phyloP scores from a whole-genome alignment of 2,329 filamentous ascomycete genomes.

The Ophiocordyceps polyrhachis-furcata region DNA sequence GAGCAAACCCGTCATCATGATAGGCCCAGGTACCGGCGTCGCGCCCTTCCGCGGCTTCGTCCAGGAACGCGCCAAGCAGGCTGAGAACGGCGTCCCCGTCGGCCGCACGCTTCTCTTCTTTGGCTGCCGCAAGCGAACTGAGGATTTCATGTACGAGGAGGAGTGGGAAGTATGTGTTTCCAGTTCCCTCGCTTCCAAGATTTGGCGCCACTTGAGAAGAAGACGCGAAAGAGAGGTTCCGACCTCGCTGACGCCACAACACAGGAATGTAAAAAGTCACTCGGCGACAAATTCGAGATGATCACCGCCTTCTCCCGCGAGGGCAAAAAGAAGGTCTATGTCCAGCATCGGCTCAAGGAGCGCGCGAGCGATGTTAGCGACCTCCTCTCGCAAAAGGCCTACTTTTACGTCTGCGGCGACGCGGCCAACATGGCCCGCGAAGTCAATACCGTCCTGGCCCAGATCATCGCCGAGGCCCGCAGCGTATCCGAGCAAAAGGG shows the following conservation, averaged over 20 bases:
- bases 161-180: conserved; percentile 68
- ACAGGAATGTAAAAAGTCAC: conserved; percentile 62
- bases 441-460: conserved; percentile 69
- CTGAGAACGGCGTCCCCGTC: conserved; percentile 60
- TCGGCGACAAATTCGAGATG: conserved; percentile 80
- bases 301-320: conserved; percentile 94
- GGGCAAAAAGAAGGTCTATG: conserved; percentile 75
- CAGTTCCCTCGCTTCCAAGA: neutral
- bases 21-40: conserved; percentile 90
- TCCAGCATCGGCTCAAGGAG: conserved; percentile 83
- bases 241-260: conserved; percentile 1
- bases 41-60: conserved; percentile 92
- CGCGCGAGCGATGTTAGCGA: conserved; percentile 70
- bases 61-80: conserved; percentile 77
- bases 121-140: conserved; percentile 69
- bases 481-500: conserved; percentile 70
- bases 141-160: conserved; percentile 82
- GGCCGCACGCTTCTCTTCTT: conserved; percentile 87
- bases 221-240: too few relatives aligned
- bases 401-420: conserved; percentile 96
- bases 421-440: conserved; percentile 94
- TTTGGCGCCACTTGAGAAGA: too few relatives aligned
- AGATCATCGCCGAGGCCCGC: conserved; percentile 73
- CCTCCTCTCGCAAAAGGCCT: conserved; percentile 68
- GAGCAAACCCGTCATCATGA: conserved; percentile 83